Evolutionary conservation across 768 basidiomycete species (phyloP).

Genomic region (Gymnopilus junonius): DNA sequence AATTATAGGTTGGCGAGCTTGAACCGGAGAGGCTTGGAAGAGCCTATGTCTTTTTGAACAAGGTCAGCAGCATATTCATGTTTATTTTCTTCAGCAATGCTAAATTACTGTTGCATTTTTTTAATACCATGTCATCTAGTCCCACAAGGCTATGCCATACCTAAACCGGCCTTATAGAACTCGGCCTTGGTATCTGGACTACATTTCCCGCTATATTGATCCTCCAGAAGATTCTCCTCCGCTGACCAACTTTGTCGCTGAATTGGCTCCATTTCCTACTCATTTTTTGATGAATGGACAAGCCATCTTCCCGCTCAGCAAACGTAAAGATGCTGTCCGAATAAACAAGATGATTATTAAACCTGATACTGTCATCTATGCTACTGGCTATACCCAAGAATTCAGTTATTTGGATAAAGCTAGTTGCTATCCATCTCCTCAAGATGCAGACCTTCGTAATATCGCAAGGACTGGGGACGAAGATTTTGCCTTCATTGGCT

Average conservation of each 20-base stretch:
- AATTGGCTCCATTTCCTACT: conserved; percentile 61
- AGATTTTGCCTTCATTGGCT: conserved; percentile 57
- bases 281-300: conserved; percentile 44
- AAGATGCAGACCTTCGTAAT: conserved; percentile 48
- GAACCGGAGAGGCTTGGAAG: conserved; percentile 56
- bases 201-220: conserved; percentile 60
- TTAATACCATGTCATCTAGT: conserved; percentile 29
- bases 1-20: conserved; percentile 53
- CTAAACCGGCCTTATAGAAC: conserved; percentile 60
- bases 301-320: conserved; percentile 48
- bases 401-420: conserved; percentile 44
- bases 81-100: background rate
- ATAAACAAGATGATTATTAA: conserved; percentile 43
- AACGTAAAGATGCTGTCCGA: conserved; percentile 46
- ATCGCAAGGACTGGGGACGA: conserved; percentile 47
- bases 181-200: conserved; percentile 45
- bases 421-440: conserved; percentile 43
- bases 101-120: background rate
- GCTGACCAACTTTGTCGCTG: conserved; percentile 46
- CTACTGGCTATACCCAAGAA: conserved; percentile 52
- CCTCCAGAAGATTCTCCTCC: conserved; percentile 54
- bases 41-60: conserved; percentile 69
- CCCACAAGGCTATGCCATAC: conserved; percentile 62
- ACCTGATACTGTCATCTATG: conserved; percentile 53
- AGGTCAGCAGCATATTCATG: conserved; percentile 35